phyloP scores from a whole-genome alignment of 2,329 filamentous ascomycete species.

The Epichloe coenophiala region DNA sequence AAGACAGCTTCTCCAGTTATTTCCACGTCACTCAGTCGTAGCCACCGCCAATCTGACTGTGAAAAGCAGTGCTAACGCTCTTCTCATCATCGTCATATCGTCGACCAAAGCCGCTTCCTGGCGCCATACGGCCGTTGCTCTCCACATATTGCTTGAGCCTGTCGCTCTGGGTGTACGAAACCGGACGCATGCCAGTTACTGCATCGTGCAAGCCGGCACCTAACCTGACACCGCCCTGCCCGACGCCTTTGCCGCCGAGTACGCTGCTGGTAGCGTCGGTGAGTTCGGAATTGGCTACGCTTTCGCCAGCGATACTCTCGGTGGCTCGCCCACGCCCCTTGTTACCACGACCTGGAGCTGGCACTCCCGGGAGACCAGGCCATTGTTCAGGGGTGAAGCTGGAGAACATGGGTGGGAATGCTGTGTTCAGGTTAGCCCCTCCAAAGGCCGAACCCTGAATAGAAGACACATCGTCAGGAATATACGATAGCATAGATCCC shows the following conservation, averaged over 20 bases:
- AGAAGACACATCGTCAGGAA: slow-evolving; percentile 92
- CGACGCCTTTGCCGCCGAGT: slow-evolving; percentile 59
- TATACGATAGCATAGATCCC: slow-evolving; percentile 89
- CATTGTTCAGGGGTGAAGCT: slow-evolving; percentile 79
- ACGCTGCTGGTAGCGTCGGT: slow-evolving; percentile 73
- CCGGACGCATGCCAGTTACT: slow-evolving; percentile 49
- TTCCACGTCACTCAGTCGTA: slow-evolving; percentile 31
- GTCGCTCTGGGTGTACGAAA: slow-evolving; percentile 51
- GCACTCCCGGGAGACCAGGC: slow-evolving; percentile 64
- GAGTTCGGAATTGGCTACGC: slow-evolving; percentile 78
- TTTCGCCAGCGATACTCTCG: slow-evolving; percentile 80
- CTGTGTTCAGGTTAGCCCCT: slow-evolving; percentile 57
- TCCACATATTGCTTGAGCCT: slow-evolving; percentile 92
- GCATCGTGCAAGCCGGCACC: slow-evolving; percentile 63
- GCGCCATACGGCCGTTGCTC: slow-evolving; percentile 57
- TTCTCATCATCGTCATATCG: slow-evolving; percentile 83
- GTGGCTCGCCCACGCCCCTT: slow-evolving; percentile 54
- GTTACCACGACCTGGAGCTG: slow-evolving; percentile 45
- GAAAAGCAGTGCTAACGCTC: slow-evolving; percentile 92
- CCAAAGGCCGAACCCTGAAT: slow-evolving; percentile 86
- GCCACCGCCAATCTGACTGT: slow-evolving; percentile 71
- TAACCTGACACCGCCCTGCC: slow-evolving; percentile 79
- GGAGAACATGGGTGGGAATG: slow-evolving; percentile 91
- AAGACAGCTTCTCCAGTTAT: neutral
- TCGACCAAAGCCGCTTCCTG: slow-evolving; percentile 55